A percentile compares a stretch with the other conserved stretches of the same genome.
Conservation (phyloP, 176 grass and related monocot species). For the Tillandsia fasciculata region DNA sequence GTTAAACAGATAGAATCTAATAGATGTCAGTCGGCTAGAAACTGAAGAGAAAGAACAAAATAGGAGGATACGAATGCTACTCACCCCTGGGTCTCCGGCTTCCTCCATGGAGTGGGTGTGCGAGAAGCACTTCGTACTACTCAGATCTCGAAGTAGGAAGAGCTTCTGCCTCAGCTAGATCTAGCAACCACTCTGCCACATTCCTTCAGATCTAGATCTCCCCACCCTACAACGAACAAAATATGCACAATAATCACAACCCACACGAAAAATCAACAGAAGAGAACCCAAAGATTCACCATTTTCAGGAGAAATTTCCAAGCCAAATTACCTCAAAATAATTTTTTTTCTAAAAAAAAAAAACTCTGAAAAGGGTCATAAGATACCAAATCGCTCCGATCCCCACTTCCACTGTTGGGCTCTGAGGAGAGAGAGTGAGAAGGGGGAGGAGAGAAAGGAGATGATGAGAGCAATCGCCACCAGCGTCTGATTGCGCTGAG, state of each 20-base stretch:
- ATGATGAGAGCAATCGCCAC: not conserved
- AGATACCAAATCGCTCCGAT: not conserved
- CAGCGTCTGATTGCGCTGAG: not conserved
- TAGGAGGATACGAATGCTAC: constrained; percentile 15
- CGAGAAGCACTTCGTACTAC: not conserved
- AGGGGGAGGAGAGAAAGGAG: not conserved
- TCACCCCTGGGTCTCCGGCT: constrained; percentile 36
- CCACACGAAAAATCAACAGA: not conserved
- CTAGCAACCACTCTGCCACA: not conserved
- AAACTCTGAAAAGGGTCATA: not conserved
- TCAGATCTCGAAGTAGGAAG: not conserved
- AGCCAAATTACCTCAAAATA: not conserved
- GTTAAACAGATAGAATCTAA: not conserved
- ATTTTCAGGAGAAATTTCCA: not conserved
- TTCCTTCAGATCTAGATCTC: not conserved
- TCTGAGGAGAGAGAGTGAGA: not conserved
- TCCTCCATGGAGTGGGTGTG: constrained; percentile 21
- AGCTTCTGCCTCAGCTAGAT: not conserved
- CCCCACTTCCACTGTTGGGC: not conserved
- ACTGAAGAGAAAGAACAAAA: not conserved
- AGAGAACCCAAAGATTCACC: not conserved
- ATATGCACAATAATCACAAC: too few species aligned
- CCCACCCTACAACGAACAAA: not conserved
- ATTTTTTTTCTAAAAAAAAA: not conserved
- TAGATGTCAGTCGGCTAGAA: not conserved